Evolutionary conservation across 331 rosid genomes (phyloP).

Genomic region (Malus hybrid): DNA sequence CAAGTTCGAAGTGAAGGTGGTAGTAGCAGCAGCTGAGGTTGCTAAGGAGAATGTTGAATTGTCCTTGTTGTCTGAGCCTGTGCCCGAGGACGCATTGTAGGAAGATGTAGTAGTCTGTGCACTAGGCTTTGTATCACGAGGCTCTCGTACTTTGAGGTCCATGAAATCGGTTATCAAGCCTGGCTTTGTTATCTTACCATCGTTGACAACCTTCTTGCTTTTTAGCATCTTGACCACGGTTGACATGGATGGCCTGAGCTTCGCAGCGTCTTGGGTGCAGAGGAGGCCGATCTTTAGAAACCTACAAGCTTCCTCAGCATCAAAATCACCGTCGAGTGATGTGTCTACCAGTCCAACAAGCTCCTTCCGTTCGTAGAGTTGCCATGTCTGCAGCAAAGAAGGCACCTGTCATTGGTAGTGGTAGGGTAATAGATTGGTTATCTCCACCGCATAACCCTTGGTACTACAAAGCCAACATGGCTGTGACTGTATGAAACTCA

Average conservation of each 20-base stretch:
- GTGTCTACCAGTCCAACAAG: constrained; percentile 53
- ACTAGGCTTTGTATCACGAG: constrained; percentile 13
- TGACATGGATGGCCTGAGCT: constrained; percentile 82
- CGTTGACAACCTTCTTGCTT: constrained; percentile 32
- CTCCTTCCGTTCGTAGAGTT: constrained; percentile 46
- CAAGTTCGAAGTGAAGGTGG: constrained; percentile 15
- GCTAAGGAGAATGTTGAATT: constrained; percentile 2
- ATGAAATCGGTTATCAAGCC: constrained; percentile 68
- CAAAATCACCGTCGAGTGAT: constrained; percentile 52
- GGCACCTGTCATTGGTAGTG: constrained; percentile 4
- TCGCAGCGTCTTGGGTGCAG: constrained; percentile 84
- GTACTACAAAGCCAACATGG: not conserved
- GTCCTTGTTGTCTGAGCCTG: constrained; percentile 32
- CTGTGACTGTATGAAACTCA: not conserved
- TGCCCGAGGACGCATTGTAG: constrained; percentile 30
- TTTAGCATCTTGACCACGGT: constrained; percentile 79
- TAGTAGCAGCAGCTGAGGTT: constrained; percentile 21
- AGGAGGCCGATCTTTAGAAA: constrained; percentile 75
- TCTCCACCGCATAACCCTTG: not conserved
- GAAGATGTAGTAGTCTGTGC: constrained; percentile 7
- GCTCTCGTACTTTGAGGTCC: constrained; percentile 55
- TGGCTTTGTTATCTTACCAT: constrained; percentile 51
- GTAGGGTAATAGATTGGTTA: not conserved
- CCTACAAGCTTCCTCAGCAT: constrained; percentile 64
- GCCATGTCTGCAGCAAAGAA: constrained; percentile 52